Evolutionary conservation across 116 monocot species (phyloP).

Genomic region (Thalassia testudinum): DNA sequence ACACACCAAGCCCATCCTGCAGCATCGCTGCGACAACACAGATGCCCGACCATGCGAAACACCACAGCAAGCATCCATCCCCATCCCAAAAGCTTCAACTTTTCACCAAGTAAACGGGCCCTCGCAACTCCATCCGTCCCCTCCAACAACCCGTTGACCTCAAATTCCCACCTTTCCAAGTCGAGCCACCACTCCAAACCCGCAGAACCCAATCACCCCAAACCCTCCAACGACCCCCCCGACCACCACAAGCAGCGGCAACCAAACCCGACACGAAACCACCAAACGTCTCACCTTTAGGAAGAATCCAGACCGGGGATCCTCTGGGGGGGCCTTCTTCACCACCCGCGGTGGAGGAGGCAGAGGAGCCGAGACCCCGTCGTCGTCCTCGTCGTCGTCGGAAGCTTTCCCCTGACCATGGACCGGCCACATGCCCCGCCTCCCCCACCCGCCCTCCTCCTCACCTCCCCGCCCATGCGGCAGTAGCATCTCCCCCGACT

Average conservation of each 20-base stretch:
- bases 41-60: neutral
- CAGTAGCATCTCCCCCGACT: too few relatives aligned
- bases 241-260: neutral
- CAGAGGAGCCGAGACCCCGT: neutral
- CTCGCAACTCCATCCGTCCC: too few relatives aligned
- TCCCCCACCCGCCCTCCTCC: conserved; percentile 8
- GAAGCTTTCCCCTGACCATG: conserved; percentile 14
- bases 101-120: too few relatives aligned
- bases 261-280: neutral
- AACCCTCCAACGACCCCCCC: too few relatives aligned
- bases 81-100: too few relatives aligned
- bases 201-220: neutral
- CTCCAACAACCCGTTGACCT: neutral
- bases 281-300: conserved; percentile 25
- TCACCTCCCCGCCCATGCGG: conserved; percentile 49
- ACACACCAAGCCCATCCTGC: too few relatives aligned
- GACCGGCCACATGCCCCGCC: conserved; percentile 40
- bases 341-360: neutral
- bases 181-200: neutral
- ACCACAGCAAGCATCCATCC: too few relatives aligned
- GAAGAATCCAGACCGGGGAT: conserved; percentile 14
- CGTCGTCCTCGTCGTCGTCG: neutral
- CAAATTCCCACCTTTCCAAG: neutral
- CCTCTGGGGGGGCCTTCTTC: neutral
- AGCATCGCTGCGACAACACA: too few relatives aligned